Base-by-base conservation (phyloP, 1,284 basidiomycete species). In the Cutaneotrichosporon curvatum region DNA sequence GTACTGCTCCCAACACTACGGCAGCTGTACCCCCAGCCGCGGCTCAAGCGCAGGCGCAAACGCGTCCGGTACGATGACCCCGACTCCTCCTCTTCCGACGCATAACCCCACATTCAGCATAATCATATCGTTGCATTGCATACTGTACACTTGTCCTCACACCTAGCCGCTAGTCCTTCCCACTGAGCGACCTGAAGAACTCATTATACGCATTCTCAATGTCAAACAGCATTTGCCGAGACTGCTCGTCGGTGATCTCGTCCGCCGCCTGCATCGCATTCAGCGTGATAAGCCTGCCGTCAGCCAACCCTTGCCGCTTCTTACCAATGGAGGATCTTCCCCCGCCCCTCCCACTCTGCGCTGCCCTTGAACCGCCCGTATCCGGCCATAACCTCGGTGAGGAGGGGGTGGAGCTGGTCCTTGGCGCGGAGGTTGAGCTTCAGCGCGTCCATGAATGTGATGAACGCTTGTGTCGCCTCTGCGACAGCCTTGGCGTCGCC, bases 221-320 rank as follows among this genome's bases (percentile, higher is more conserved):
- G 63, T 98, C 95, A 64, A 97, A 98, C 7, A 91, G 78, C 58
- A 97, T 79, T 87, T 96, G 61, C 21, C 95, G 76, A 2, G 87
- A 85, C 64, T 98, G 91, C 57, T 97, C 92, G 50, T 98, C 92
- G 1, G 86, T 85, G 43, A 98, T 84, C 71, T 96, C 91, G 61
- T 97, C 94, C 22, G 88, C 90, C 5, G 90, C 95, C 65, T 90
- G 89, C 89, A 97, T 95, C 2, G 84, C 85, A 60, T 98, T 98
- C 34, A 98, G 78, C 4, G 87, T 87, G 61, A 98, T 98, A 34
- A 97, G 77, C 91, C 90, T 92, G 55, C 6, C n/a, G 33, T 44
- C 10, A 40, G 42, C 22, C 7, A n/a, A n/a, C 21, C 12, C 30
- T 11, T 20, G 12, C 12, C 2, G 16, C 18, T 9, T 68, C 81